Conservation (phyloP, 352 stramenopile species). For the Peronosclerospora sorghi region DNA sequence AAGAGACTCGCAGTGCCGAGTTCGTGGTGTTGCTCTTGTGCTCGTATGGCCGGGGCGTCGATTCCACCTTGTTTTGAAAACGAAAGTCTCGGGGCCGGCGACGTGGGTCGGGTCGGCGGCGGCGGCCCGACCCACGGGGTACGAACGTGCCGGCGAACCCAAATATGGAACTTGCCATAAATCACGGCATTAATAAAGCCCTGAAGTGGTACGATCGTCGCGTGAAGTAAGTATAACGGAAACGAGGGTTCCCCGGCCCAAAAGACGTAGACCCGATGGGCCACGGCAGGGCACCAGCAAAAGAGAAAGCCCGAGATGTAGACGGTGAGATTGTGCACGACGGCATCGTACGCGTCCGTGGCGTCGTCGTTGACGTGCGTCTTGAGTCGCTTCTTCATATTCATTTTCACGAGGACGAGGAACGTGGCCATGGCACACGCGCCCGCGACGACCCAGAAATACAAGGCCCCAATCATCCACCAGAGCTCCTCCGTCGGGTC, state of each 20-base stretch:
- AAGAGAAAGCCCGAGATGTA: slow-evolving; percentile 75
- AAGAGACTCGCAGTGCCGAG: slow-evolving; percentile 70
- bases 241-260: slow-evolving; percentile 50
- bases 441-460: slow-evolving; percentile 64
- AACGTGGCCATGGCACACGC: slow-evolving; percentile 43
- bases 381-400: slow-evolving; percentile 62
- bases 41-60: slow-evolving; percentile 23
- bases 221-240: slow-evolving; percentile 55
- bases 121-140: slow-evolving; percentile 23
- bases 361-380: slow-evolving; percentile 70
- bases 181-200: slow-evolving; percentile 81
- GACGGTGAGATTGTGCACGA: slow-evolving; percentile 75
- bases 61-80: no score
- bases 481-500: slow-evolving; percentile 40
- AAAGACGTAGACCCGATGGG: slow-evolving; percentile 49
- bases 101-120: no score
- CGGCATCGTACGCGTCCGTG: slow-evolving; percentile 62
- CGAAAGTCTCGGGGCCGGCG: no score
- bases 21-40: slow-evolving; percentile 44
- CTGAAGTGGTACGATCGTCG: slow-evolving; percentile 68
- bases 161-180: slow-evolving; percentile 80
- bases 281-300: slow-evolving; percentile 63
- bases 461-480: slow-evolving; percentile 66
- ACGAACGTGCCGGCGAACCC: slow-evolving; percentile 53
- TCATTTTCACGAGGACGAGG: slow-evolving; percentile 66